phyloP scores from a whole-genome alignment of 768 basidiomycete species.

The Heimioporus sp. region DNA sequence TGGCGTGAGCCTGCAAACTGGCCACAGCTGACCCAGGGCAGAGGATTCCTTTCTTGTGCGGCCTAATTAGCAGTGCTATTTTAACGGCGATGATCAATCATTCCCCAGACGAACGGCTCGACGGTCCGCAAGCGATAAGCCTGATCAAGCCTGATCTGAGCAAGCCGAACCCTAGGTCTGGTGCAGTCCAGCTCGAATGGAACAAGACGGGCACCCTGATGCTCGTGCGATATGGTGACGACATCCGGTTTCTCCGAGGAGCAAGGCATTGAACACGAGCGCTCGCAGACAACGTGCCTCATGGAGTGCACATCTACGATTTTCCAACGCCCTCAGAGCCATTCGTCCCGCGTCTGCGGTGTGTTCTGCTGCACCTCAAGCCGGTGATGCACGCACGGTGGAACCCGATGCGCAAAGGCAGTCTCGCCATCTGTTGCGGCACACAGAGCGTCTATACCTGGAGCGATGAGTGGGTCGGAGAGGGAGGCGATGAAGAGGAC shows the following conservation, averaged over 20 bases:
- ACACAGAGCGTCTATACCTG: conserved; percentile 68
- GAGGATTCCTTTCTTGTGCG: conserved; percentile 86
- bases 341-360: conserved; percentile 60
- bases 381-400: conserved; percentile 68
- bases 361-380: conserved; percentile 63
- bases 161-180: conserved; percentile 64
- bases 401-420: conserved; percentile 83
- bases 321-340: conserved; percentile 62
- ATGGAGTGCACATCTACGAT: conserved; percentile 63
- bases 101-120: conserved; percentile 59
- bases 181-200: conserved; percentile 75
- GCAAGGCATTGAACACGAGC: neutral
- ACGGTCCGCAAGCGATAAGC: conserved; percentile 52
- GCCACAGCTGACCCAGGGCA: conserved; percentile 79
- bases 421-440: conserved; percentile 65
- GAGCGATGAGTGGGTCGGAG: conserved; percentile 79
- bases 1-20: conserved; percentile 89
- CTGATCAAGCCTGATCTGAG: conserved; percentile 53
- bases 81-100: neutral
- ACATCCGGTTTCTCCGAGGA: neutral
- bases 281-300: conserved; percentile 58
- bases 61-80: neutral
- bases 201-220: conserved; percentile 74
- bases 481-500: conserved; percentile 59
- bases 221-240: conserved; percentile 69